These are phyloP conservation scores for Podaxis pistillaris DNA, from an alignment of 768 basidiomycete species.

Conservation along the genomic window DNA sequence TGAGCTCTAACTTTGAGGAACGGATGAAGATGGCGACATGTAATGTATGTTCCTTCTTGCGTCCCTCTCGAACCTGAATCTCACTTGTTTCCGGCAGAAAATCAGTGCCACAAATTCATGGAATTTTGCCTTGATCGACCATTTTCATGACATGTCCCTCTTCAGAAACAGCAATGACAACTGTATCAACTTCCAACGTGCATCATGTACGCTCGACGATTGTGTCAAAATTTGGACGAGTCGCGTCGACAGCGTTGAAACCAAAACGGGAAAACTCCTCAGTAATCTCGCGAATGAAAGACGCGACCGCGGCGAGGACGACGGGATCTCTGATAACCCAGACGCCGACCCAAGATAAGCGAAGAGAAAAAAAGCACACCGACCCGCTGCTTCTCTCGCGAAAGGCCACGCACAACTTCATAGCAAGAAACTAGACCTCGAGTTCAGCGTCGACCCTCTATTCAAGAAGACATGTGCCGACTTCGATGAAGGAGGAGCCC, in stretches of 20 bases:
- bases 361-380: constrained; percentile 64
- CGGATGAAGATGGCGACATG: constrained; percentile 99
- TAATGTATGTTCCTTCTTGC: constrained; percentile 62
- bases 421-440: constrained; percentile 92
- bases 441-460: constrained; percentile 94
- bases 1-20: constrained; percentile 93
- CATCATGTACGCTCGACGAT: constrained; percentile 94
- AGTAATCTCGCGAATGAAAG: constrained; percentile 76
- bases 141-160: constrained; percentile 97
- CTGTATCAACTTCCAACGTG: constrained; percentile 98
- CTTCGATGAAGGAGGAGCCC: constrained; percentile 97
- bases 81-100: constrained; percentile 56
- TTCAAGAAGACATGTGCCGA: constrained; percentile 98
- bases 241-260: constrained; percentile 94
- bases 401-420: constrained; percentile 79
- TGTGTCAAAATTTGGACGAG: constrained; percentile 99
- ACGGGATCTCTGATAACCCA: constrained; percentile 65
- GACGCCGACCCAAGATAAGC: constrained; percentile 61
- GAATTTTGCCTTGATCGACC: constrained; percentile 97
- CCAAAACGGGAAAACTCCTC: constrained; percentile 92
- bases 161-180: constrained; percentile 91
- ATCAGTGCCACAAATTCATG: constrained; percentile 97
- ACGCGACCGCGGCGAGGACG: constrained; percentile 51
- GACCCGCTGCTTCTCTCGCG: constrained; percentile 83
- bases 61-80: not conserved